A percentile compares a stretch with the other conserved stretches of the same genome.
Conservation (phyloP, 495 filamentous ascomycete genomes). For the Trichocladium uniseriatum region DNA sequence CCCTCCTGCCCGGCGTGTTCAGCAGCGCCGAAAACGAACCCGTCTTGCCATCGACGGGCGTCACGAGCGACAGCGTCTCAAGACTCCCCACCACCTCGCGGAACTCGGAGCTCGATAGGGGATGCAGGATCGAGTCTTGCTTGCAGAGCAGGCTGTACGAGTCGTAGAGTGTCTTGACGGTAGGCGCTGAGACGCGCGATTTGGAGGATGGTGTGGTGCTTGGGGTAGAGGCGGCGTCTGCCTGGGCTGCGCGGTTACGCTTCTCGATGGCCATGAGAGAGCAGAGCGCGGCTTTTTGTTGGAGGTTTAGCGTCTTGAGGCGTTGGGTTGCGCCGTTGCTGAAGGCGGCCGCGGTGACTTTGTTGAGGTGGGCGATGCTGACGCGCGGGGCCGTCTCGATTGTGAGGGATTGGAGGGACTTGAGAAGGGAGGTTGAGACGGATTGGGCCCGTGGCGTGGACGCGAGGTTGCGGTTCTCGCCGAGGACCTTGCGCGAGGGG, state of each 20-base stretch:
- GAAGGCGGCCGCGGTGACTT: constrained; percentile 76
- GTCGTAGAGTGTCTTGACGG: constrained; percentile 67
- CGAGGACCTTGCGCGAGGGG: constrained; percentile 34
- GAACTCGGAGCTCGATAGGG: constrained; percentile 82
- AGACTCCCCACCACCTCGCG: constrained; percentile 84
- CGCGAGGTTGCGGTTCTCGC: constrained; percentile 38
- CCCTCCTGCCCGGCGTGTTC: constrained; percentile 26
- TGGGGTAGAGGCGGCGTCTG: constrained; percentile 34
- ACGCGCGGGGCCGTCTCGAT: constrained; percentile 76
- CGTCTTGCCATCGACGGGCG: constrained; percentile 64
- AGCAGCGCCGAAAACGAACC: constrained; percentile 48
- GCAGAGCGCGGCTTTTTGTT: constrained; percentile 94
- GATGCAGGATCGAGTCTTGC: constrained; percentile 73
- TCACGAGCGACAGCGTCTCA: constrained; percentile 72
- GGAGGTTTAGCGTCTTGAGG: constrained; percentile 78
- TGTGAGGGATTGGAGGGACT: constrained; percentile 52
- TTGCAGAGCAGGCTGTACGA: constrained; percentile 73
- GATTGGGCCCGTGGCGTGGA: constrained; percentile 28
- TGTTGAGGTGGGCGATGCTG: constrained; percentile 80
- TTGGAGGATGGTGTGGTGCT: constrained; percentile 17
- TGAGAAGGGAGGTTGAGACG: constrained; percentile 26
- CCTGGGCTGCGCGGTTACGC: constrained; percentile 49
- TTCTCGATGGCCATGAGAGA: constrained; percentile 74
- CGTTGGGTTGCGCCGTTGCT: constrained; percentile 75
- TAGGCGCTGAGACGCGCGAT: constrained; percentile 46